Base-by-base conservation (phyloP, 208 protist species). In the Lotmaria passim region DNA sequence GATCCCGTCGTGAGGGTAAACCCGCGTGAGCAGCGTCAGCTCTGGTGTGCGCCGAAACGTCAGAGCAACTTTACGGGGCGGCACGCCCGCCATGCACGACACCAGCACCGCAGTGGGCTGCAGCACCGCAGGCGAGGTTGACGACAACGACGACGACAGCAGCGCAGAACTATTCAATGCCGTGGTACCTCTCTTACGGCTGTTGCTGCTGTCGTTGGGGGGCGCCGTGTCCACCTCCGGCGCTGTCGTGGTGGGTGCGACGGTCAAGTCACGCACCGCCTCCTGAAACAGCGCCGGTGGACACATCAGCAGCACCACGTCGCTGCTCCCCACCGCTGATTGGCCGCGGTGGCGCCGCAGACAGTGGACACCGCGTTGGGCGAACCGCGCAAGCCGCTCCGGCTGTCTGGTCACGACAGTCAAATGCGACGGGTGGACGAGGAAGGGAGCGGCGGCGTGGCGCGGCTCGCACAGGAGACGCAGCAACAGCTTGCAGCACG, bases 341-440 rank as follows among this genome's bases (percentile, higher is more conserved):
- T 71, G 68, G 7, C 83, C 83, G 48, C 86, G 83, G 36, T 74
- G 74, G 39, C 74, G 67, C 12, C 68, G 43, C 6, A 86, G 57
- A 51, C 85, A 91, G 39, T 79, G 79, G 33, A 94, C 89, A 7
- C 87, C 90, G 23, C 69, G 64, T 7, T 65, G 53, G 21, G 82
- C 78, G 60, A 86, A 84, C 24, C 62, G 50, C 2, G 73, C 73
- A 2, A 91, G 80, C 1, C 52, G 72, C 58, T 85, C 81, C 2
- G 81, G 69, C 65, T 93, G 85, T 2, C 85, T 77, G n/a, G 90
- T 91, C 26, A 93, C 78, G 19, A 95, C 85, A 17, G 90, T 90
- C 24, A 95, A 78, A 59, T 86, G 86, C 6, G 81, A 86, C 3
- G 86, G 84, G 67, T 95, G 90, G 19, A 93, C 63, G 12, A 93